Base-by-base conservation (phyloP, 768 basidiomycete species). In the Pisolithus marmoratus region DNA sequence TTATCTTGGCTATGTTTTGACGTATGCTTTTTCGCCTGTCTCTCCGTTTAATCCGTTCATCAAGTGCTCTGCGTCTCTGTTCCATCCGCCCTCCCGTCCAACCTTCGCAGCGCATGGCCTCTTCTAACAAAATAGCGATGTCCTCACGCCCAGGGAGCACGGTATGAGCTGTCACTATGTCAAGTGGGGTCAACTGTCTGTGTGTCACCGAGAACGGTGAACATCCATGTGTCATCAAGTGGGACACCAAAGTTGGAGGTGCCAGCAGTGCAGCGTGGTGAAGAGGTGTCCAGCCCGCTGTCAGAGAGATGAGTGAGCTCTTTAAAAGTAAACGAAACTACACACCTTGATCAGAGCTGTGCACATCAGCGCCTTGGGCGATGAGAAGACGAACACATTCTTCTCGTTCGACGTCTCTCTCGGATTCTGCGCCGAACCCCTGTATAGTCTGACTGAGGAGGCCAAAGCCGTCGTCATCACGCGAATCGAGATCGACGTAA, bases 201-300 rank as follows among this genome's bases (percentile, higher is more conserved):
- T 76, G 78, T 23, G 94, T 95, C 42, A 81, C 64, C 5, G 83
- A 79, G 55, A 90, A 83, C 0, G 90, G 84, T 23, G 91, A 93
- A 55, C 90, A 91, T 43, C 92, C 91, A 59, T 92, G 89, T 11
- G 91, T 95, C 71, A 98, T 85, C 22, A 99, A 76, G 74, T 92
- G 87, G 0, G 94, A 92, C 20, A 98, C 80, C 20, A 98, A 74
- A 2, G 94, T 94, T 3, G 94, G 90, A 29, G 95, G 93, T 12
- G 91, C 84, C 36, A 90, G 73, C 48, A 98, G 70, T 8, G 89
- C 89, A 8, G 95, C 92, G 71, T 95, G 86, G 62, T 97, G 95
- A 12, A 99, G 75, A 3, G 94, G 84, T 9, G 91, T 93, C 96
- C 96, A 98, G 31, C 95, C 94, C 54, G 82, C 94, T 96, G 60